Conservation (phyloP, 495 filamentous ascomycete genomes). For the Penicillium steckii region DNA sequence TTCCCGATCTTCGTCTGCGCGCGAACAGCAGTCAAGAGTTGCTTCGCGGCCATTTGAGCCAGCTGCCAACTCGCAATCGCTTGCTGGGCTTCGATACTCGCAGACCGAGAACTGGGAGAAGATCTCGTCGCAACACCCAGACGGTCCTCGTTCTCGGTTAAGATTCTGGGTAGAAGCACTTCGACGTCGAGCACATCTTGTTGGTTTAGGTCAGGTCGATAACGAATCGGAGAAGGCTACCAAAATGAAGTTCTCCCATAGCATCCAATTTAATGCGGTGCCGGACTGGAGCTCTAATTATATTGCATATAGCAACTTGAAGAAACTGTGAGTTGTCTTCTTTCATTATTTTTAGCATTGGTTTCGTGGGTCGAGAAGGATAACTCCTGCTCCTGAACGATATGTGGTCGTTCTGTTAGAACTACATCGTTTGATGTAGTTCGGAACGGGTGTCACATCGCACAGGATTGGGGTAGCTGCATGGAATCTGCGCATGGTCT, state of each 20-base stretch:
- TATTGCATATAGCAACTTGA: slow-evolving; percentile 96
- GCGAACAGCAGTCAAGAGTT: not conserved
- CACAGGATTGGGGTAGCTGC: slow-evolving; percentile 18
- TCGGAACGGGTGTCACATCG: slow-evolving; percentile 26
- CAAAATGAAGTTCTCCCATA: slow-evolving; percentile 99
- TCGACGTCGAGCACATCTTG: slow-evolving; percentile 23
- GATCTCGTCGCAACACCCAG: slow-evolving; percentile 5
- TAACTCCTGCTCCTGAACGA: not conserved
- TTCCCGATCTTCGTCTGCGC: slow-evolving; percentile 3
- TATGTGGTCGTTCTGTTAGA: slow-evolving; percentile 4
- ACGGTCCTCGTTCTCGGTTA: slow-evolving; percentile 22
- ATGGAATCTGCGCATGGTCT: slow-evolving; percentile 4
- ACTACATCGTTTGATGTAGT: slow-evolving; percentile 3
- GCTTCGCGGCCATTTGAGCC: slow-evolving; percentile 6
- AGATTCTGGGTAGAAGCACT: slow-evolving; percentile 43
- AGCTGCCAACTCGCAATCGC: slow-evolving; percentile 12
- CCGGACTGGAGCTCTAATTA: slow-evolving; percentile 98
- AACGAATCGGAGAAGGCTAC: slow-evolving; percentile 37
- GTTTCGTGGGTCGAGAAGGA: not conserved
- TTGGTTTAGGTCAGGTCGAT: slow-evolving; percentile 18
- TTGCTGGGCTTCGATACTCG: slow-evolving; percentile 8
- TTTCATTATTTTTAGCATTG: slow-evolving; percentile 4
- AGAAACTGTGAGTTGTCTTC: slow-evolving; percentile 77
- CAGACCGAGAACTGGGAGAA: slow-evolving; percentile 15
- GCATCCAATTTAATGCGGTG: slow-evolving; percentile 98